Evolutionary conservation across 23 red algal genomes (phyloP), one percentile per base, ranked within the genome.

Genomic region (Gracilaria caudata): DNA sequence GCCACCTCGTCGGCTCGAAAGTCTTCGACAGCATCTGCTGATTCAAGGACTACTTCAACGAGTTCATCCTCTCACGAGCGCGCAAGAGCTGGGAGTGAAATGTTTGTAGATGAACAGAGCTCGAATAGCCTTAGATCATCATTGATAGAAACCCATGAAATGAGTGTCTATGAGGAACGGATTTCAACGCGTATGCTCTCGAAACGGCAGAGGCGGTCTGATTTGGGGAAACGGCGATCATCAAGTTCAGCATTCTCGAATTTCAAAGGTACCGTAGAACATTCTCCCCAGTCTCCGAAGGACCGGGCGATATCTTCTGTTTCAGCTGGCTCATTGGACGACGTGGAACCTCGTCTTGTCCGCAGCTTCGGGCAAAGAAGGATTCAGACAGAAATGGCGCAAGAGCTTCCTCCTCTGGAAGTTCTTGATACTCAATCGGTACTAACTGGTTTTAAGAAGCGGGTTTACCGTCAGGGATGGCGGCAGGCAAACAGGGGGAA

Each of bases 341-440:
- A 75, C 39, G 70, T 46, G 7, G 70, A 75, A 75, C 70, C 37
- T 75, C 70, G 70, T n/a, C 70, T 75, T 29, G 70, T 75, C 39
- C 70, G 70, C 21, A 75, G 70, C 24, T 75, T 75, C 13, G 70
- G 70, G 47, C 70, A 75, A 19, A 75, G 70, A 26, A 43, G 70
- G 49, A 75, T 75, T 47, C 70, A 75, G 23, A 75, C 70, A 49
- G 70, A 75, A 49, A 5, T 75, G 33, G 26, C 70, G 13, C 40
- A 38, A 25, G 70, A 75, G 4, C 43, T 45, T 46, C 20, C 21
- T 29, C 70, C 10, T 29, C 40, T 75, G 7, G 43, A 75, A 49
- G 70, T 75, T 24, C 37, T 47, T 43, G 70, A 75, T 75, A 49
- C 70, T 28, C 38, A 7, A 46, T 75, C 70, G 19, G 70, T 38